Evolutionary conservation across 371 early-diverging fungal genomes (phyloP).

Genomic region (Zychaea mexicana): DNA sequence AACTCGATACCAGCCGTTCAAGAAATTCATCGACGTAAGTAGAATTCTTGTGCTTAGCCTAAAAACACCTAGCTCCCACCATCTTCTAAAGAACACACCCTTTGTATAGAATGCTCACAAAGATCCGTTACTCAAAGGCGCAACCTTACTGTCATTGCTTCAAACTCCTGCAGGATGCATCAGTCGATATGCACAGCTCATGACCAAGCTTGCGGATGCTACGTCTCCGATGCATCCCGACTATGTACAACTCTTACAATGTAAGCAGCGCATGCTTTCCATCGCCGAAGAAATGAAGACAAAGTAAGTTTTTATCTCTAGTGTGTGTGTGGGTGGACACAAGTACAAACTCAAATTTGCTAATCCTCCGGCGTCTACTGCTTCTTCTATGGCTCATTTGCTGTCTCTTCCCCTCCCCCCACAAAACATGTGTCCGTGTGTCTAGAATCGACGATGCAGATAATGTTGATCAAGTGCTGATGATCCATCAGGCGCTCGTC

Average conservation of each 20-base stretch:
- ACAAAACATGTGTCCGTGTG: too few species aligned
- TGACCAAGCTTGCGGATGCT: conserved; percentile 32
- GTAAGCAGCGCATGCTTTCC: conserved; percentile 25
- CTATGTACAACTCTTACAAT: conserved; percentile 31
- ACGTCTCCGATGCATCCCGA: conserved; percentile 53
- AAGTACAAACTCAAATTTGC: too few species aligned
- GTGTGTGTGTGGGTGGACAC: too few species aligned
- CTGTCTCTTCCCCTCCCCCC: neutral
- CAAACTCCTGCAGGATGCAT: conserved; percentile 36
- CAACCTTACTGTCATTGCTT: conserved; percentile 31
- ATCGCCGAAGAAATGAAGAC: conserved; percentile 29
- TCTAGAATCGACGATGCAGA: conserved; percentile 31
- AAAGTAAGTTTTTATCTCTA: conserved; percentile 15
- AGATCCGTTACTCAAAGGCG: conserved; percentile 23
- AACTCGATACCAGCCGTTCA: conserved; percentile 39
- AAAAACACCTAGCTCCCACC: neutral
- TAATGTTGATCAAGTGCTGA: conserved; percentile 43
- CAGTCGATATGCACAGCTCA: conserved; percentile 24
- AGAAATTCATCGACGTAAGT: conserved; percentile 46
- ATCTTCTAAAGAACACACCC: neutral
- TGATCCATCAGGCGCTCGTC: conserved; percentile 29
- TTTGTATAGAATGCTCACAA: conserved; percentile 26
- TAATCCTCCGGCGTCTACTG: too few species aligned
- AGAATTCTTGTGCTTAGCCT: neutral
- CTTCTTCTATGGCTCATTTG: neutral